Evolutionary conservation across 75 land plant genomes (phyloP), one percentile per base, ranked within the genome.

Genomic region (Larix kaempferi): DNA sequence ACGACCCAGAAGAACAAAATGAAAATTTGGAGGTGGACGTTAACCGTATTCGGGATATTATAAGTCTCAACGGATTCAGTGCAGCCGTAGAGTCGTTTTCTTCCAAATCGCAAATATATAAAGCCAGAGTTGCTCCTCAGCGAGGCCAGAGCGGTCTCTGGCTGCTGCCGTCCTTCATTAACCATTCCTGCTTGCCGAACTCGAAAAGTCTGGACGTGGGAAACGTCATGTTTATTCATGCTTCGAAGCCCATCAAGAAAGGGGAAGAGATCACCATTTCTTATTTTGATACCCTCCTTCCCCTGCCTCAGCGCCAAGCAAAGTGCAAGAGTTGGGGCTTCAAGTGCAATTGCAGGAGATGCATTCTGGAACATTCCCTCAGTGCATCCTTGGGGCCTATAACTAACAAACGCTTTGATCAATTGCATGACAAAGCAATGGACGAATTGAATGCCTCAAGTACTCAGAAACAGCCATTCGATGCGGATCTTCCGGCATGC

Each of bases 101-200:
- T 54, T 3, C 3, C 2, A n/a, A 61, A 76, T 23, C 0, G 39
- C 49, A 76, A 79, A 72, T 16, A 37, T 16, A 17, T 5, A 22
- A 5, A 22, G 15, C 16, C 23, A 21, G 56, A 2, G 2, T 15
- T 27, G 4, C 3, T n/a, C 27, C 25, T 8, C 29, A 56, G 39
- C 5, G 41, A 39, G 41, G 41, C 13, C 13, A 65, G 2, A 66
- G 21, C 23, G 82, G 85, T 12, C 69, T 84, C 7, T 80, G 79
- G 85, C 69, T 72, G 63, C 83, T 80, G 2, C 79, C 85, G 11
- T 79, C 85, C 13, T 80, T 84, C 60, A 62, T 80, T 35, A 84
- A 84, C 65, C 85, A 84, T 62, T 84, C 82, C 1, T 80, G 85
- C 77, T 26, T 39, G 15, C 82, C 85, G 3, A 84, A 84, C 41